phyloP scores from a whole-genome alignment of 192 early-diverging fungal genomes.

The Coemansia sp. region DNA sequence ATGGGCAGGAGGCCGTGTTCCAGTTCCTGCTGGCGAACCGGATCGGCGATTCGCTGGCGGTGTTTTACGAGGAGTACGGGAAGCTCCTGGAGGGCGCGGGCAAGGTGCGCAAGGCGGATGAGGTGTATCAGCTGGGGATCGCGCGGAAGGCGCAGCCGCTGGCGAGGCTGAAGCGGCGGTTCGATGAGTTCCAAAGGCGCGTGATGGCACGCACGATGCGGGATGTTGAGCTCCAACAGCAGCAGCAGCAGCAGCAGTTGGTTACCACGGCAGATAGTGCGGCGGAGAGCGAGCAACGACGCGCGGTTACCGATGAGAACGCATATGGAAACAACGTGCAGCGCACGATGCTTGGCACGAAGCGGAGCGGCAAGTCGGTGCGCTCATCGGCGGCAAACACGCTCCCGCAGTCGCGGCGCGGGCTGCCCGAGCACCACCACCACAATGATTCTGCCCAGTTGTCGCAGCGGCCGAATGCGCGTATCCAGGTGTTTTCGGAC shows the following conservation, averaged over 20 bases:
- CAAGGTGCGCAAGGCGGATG: constrained; percentile 56
- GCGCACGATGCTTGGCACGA: constrained; percentile 35
- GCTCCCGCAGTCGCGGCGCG: constrained; percentile 28
- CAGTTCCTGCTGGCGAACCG: constrained; percentile 68
- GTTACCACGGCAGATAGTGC: too few species aligned
- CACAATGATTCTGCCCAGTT: too few species aligned
- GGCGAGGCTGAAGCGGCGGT: constrained; percentile 58
- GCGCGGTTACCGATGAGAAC: constrained; percentile 3
- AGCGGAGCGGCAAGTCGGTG: constrained; percentile 18
- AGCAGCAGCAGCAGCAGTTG: too few species aligned
- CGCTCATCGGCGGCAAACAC: constrained; percentile 32
- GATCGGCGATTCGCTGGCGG: constrained; percentile 64
- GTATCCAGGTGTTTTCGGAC: constrained; percentile 42
- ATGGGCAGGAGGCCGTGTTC: constrained; percentile 68
- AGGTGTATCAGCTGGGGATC: constrained; percentile 67
- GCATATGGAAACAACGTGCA: background rate
- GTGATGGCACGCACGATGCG: constrained; percentile 30
- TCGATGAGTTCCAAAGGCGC: constrained; percentile 60
- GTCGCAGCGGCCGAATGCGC: constrained; percentile 17
- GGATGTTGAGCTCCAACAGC: background rate
- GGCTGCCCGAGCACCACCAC: background rate
- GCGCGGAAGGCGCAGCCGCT: constrained; percentile 68
- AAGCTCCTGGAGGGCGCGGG: constrained; percentile 54
- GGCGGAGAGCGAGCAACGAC: background rate
- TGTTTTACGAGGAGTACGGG: constrained; percentile 80